Base-by-base conservation (phyloP, 1,284 basidiomycete genomes). In the Hemileia vastatrix region DNA sequence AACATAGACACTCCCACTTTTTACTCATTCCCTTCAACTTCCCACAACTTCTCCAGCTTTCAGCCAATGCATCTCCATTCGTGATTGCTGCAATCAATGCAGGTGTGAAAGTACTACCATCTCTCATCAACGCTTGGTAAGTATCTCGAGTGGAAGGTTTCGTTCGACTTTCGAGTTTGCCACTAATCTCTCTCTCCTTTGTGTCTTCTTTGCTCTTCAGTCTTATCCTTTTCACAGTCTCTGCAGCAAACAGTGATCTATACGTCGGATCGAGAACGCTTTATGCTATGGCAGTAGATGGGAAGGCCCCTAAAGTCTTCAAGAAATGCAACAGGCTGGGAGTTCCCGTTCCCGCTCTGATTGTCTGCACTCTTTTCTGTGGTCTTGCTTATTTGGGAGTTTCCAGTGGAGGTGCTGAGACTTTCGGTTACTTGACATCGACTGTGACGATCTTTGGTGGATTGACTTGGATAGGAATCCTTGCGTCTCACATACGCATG, bases 31-130 rank as follows among this genome's bases (percentile, higher is more conserved):
- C 5, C 83, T 80, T 56, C 82, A 81, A 66, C 79, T 80, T 44
- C 83, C 83, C 79, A 82, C 83, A 8, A 83, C 72, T 4, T 67
- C 70, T 1, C 55, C 81, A 66, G 77, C 81, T 36, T 84, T 84
- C 56, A n/a, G 83, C 84, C 11, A 82, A 84, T 13, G 86, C 87
- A 3, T 88, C 85, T 53, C 87, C 87, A 0, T 89, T 89, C 73
- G 85, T 88, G 53, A 84, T 89, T 13, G 82, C 78, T 18, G 78
- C 78, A 65, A 53, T 13, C 31, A 56, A 68, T 4, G 77, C 77
- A 4, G 74, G 76, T 59, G 80, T 82, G 76, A 73, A 75, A 45
- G 76, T 72, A 19, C 70, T 81, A 4, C 77, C 77, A 3, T 72
- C 74, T 58, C 72, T 80, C 56, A 76, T 80, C 73, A 82, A 81